Conservation (phyloP, 495 filamentous ascomycete genomes). For the Aspergillus bertholletiae region DNA sequence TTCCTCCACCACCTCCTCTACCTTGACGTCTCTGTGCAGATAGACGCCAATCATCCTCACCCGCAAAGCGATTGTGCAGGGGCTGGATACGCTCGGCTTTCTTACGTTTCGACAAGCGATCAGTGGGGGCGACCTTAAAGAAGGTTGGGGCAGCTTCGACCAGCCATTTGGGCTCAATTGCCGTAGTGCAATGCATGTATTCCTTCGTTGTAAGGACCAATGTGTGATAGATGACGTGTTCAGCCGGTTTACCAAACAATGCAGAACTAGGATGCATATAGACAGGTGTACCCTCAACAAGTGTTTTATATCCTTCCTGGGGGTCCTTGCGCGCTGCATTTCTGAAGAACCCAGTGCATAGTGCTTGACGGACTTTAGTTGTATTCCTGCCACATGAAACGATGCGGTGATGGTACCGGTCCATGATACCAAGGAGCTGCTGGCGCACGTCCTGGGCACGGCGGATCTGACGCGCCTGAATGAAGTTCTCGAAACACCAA, state of each 20-base stretch:
- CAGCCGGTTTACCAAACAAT: constrained; percentile 90
- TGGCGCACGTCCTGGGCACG: constrained; percentile 89
- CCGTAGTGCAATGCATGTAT: constrained; percentile 92
- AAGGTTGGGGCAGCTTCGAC: constrained; percentile 95
- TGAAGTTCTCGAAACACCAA: constrained; percentile 98
- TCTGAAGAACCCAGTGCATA: constrained; percentile 93
- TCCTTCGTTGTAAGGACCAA: constrained; percentile 92
- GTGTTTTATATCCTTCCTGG: constrained; percentile 92
- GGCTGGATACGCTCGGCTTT: constrained; percentile 93
- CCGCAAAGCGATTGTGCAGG: constrained; percentile 85
- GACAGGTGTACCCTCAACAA: constrained; percentile 91
- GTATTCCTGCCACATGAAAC: constrained; percentile 84
- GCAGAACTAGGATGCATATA: constrained; percentile 90
- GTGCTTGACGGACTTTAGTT: constrained; percentile 80
- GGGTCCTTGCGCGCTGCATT: constrained; percentile 95
- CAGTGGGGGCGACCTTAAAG: constrained; percentile 94
- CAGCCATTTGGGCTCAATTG: constrained; percentile 87
- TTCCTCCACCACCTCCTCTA: constrained; percentile 86
- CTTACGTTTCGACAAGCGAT: constrained; percentile 84
- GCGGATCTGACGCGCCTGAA: constrained; percentile 83
- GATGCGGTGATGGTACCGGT: constrained; percentile 76
- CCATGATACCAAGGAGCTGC: constrained; percentile 90
- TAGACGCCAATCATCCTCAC: constrained; percentile 91
- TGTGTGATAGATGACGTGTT: constrained; percentile 91
- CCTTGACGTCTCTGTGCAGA: constrained; percentile 85